Percentiles rank a stretch among this genome's conserved stretches.
Conservation (phyloP, 2,329 filamentous ascomycete genomes). For the Nigrospora osmanthi region DNA sequence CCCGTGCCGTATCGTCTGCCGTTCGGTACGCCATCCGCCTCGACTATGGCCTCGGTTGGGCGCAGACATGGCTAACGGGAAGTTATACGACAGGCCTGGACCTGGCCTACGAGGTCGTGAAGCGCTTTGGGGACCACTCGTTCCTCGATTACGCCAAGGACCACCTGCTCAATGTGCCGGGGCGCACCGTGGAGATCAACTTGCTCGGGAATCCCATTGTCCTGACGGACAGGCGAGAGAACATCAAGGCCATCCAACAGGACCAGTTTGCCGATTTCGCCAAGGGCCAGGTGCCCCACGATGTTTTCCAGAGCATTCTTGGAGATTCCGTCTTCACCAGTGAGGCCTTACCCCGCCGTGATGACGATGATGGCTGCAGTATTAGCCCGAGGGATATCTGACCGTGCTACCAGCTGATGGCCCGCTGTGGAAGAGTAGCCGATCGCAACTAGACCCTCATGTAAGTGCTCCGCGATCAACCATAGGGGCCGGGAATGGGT, state of each 20-base stretch:
- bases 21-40: too few species aligned
- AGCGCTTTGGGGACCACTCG: neutral
- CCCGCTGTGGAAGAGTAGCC: neutral
- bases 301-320: conserved; percentile 1
- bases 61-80: too few species aligned
- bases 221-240: neutral
- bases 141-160: neutral
- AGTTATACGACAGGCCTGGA: neutral
- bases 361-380: neutral
- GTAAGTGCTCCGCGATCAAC: neutral
- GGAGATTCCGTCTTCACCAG: conserved; percentile 1
- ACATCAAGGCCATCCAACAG: conserved; percentile 1
- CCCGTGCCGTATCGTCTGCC: too few species aligned
- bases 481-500: too few species aligned
- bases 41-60: too few species aligned
- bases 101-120: neutral
- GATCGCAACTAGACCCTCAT: neutral
- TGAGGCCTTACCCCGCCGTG: neutral
- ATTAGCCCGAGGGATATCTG: too few species aligned
- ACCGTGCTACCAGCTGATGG: neutral
- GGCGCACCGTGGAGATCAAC: conserved; percentile 1
- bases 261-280: conserved; percentile 1
- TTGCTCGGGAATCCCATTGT: neutral
- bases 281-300: neutral
- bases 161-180: neutral